These are phyloP conservation scores for Tetradesmus lagerheimii DNA, from an alignment of 139 green algal genomes.

Conservation along the genomic window DNA sequence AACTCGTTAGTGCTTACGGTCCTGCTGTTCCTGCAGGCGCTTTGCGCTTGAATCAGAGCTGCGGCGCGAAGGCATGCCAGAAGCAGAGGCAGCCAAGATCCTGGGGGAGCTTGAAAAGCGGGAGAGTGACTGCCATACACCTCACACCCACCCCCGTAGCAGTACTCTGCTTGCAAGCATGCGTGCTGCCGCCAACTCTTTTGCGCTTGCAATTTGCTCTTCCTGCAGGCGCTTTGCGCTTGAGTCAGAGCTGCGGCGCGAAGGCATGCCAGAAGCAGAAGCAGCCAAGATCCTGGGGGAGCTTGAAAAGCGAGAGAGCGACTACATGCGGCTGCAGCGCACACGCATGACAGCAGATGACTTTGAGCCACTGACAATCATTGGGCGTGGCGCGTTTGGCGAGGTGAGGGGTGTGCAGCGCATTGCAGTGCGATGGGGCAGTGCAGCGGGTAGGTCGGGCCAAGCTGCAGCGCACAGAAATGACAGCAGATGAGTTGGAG, in stretches of 20 bases:
- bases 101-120: no score
- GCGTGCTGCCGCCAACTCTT: background rate
- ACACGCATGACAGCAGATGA: slow-evolving; percentile 88
- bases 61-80: slow-evolving; percentile 63
- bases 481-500: slow-evolving; percentile 91
- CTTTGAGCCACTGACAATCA: slow-evolving; percentile 97
- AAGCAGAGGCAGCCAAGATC: background rate
- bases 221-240: slow-evolving; percentile 75
- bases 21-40: slow-evolving; percentile 61
- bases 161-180: no score
- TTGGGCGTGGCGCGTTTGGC: slow-evolving; percentile 96
- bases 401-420: slow-evolving; percentile 72
- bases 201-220: background rate
- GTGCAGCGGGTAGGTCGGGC: no score
- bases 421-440: no score
- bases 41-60: slow-evolving; percentile 80
- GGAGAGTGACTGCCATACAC: no score
- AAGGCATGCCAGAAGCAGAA: slow-evolving; percentile 75
- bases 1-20: background rate
- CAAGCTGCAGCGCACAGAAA: no score
- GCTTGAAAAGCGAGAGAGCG: slow-evolving; percentile 80
- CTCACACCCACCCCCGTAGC: no score
- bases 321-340: slow-evolving; percentile 89
- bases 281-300: slow-evolving; percentile 64
- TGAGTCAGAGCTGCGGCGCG: slow-evolving; percentile 75